Evolutionary conservation across 1,139 yeast genomes (phyloP), one percentile per base, ranked within the genome.

Genomic region (Zhuliangozyma parablackwelliae): DNA sequence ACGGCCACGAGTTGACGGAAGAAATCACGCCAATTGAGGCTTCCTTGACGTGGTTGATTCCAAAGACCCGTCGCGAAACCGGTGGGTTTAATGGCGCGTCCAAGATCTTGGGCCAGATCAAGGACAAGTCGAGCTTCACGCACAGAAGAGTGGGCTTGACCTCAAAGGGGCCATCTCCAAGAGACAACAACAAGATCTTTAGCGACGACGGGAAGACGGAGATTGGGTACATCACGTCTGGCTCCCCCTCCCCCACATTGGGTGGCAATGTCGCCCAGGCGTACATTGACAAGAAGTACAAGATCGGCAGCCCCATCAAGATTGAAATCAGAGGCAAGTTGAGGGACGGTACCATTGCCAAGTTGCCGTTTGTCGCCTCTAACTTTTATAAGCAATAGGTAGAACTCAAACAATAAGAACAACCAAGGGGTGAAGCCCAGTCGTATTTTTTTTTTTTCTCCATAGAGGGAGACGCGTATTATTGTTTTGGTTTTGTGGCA

Each of bases 261-360:
- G 83, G 82, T n/a, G 84, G 82, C 34, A 92, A 92, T 56, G 83
- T 92, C 42, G 97, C 96, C 21, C 96, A 90, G 75, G 96, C 85
- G 6, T 92, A 87, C 61, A 75, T 92, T 30, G 75, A 84, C 44
- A 82, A 87, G 51, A 79, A 78, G n/a, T 71, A 67, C 51, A 92
- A 90, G 65, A 70, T 78, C 32, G 97, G 96, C 2, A 78, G 89
- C n/a, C 69, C 75, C 36, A 69, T 90, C 30, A 63, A 77, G 48
- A 80, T 90, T 43, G 84, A 86, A 50, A 83, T 92, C 38, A 78
- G 97, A 59, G 94, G 92, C 47, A 90, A 89, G 57, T 61, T 72
- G 51, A 80, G 94, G 56, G 83, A 82, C 31, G 96, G 88, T 6
- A 69, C 60, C 27, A 75, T 90, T 25, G 69, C 81, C 29, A 87